phyloP scores from a whole-genome alignment of 2,329 filamentous ascomycete species.

The Colletotrichum aenigma region DNA sequence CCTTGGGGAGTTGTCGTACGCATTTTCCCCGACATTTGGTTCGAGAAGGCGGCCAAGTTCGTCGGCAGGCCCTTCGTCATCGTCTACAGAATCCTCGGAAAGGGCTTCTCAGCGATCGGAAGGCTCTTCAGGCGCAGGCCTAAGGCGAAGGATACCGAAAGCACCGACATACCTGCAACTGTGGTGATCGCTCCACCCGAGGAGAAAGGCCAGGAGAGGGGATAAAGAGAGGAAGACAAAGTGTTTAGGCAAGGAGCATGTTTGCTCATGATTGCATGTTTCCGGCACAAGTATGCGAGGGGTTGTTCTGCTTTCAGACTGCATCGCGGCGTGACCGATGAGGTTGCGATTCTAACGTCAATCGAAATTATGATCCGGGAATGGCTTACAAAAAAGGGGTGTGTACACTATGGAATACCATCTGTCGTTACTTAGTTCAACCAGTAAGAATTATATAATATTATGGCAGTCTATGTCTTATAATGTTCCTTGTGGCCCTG shows the following conservation, averaged over 20 bases:
- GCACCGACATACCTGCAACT: background rate
- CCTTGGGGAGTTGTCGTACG: constrained; percentile 55
- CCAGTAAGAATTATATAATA: background rate
- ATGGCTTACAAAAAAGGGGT: background rate
- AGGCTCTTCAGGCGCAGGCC: background rate
- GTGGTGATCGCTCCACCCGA: background rate
- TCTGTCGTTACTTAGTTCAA: background rate
- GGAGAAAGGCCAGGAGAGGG: background rate
- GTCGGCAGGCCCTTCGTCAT: constrained; percentile 99
- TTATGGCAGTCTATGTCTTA: background rate
- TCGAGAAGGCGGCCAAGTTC: constrained; percentile 99
- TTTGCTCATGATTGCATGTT: background rate
- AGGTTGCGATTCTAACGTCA: background rate
- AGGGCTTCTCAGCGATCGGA: background rate
- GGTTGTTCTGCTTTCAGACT: background rate
- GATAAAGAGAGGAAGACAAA: background rate
- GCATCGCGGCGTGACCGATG: background rate
- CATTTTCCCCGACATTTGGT: constrained; percentile 52
- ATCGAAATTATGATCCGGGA: background rate
- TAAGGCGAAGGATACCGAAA: background rate
- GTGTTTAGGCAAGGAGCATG: background rate
- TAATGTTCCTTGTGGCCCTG: background rate
- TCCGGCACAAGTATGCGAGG: background rate
- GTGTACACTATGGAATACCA: background rate
- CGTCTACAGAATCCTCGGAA: constrained; percentile 34